phyloP scores from a whole-genome alignment of 176 grass and related monocot genomes.

The Avena eriantha region DNA sequence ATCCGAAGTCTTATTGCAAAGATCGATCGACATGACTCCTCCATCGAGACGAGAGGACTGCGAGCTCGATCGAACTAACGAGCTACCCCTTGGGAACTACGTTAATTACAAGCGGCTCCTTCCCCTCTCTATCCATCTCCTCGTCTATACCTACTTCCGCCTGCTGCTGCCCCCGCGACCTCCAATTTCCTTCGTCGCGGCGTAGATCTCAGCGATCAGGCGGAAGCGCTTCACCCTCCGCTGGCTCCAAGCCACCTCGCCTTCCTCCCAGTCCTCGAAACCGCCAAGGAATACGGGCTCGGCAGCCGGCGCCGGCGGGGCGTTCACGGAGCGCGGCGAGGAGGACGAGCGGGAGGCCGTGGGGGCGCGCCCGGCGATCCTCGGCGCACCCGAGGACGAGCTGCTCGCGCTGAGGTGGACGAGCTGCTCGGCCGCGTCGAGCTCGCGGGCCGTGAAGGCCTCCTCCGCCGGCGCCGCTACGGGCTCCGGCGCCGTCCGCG shows the following conservation, averaged over 20 bases:
- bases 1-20: conserved; percentile 35
- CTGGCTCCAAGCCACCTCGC: conserved; percentile 16
- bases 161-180: not conserved
- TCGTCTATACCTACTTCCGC: conserved; percentile 14
- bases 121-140: conserved; percentile 24
- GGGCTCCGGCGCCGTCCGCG: not conserved
- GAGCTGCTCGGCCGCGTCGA: conserved; percentile 54
- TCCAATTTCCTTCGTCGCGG: conserved; percentile 32
- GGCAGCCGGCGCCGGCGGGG: not conserved
- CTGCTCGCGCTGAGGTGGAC: conserved; percentile 54
- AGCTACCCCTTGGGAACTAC: conserved; percentile 44
- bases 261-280: not conserved
- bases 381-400: not conserved
- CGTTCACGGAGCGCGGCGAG: conserved; percentile 51
- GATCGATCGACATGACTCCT: not conserved
- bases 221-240: conserved; percentile 56
- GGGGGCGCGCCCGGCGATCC: not conserved
- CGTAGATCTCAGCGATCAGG: conserved; percentile 63
- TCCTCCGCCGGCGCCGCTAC: not conserved
- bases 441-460: conserved; percentile 51
- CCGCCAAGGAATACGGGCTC: not conserved
- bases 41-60: not conserved
- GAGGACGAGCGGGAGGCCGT: conserved; percentile 26
- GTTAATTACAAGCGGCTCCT: conserved; percentile 41
- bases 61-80: conserved; percentile 18